These are phyloP conservation scores for Yamadazyma sp. DNA, from an alignment of 1,139 yeast species.

Conservation along the genomic window DNA sequence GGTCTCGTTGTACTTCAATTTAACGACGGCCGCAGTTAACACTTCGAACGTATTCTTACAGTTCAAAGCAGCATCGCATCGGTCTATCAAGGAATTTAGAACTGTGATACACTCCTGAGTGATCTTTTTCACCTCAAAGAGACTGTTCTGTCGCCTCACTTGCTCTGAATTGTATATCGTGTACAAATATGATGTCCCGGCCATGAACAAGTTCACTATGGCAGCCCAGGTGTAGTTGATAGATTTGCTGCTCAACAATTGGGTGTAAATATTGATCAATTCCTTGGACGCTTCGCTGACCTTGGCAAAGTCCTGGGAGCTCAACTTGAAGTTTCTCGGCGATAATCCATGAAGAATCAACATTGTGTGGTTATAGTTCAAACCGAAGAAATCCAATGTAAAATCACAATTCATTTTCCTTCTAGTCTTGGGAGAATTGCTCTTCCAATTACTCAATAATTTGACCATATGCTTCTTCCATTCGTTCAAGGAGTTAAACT, in stretches of 20 bases:
- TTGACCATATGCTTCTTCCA: constrained; percentile 58
- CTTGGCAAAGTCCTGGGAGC: constrained; percentile 51
- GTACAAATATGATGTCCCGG: constrained; percentile 81
- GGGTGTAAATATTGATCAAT: constrained; percentile 62
- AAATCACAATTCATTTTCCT: constrained; percentile 73
- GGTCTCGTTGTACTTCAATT: constrained; percentile 54
- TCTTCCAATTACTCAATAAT: constrained; percentile 62
- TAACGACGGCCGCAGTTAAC: constrained; percentile 68
- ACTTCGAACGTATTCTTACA: constrained; percentile 75
- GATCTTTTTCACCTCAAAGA: constrained; percentile 54
- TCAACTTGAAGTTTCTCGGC: constrained; percentile 61
- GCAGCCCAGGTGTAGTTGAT: constrained; percentile 94
- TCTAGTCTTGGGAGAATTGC: constrained; percentile 54
- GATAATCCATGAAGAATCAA: constrained; percentile 74
- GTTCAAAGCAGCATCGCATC: constrained; percentile 76
- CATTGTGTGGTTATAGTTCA: constrained; percentile 77
- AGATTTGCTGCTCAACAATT: constrained; percentile 52
- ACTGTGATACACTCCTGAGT: constrained; percentile 62
- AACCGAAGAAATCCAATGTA: constrained; percentile 63
- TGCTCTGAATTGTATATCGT: constrained; percentile 68
- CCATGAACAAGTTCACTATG: constrained; percentile 83
- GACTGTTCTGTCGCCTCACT: constrained; percentile 46
- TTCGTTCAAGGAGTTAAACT: constrained; percentile 50
- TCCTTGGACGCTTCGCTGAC: constrained; percentile 68
- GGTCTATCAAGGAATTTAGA: constrained; percentile 58